Evolutionary conservation across 441 rosid species (phyloP).

Genomic region (Populus hybrid): DNA sequence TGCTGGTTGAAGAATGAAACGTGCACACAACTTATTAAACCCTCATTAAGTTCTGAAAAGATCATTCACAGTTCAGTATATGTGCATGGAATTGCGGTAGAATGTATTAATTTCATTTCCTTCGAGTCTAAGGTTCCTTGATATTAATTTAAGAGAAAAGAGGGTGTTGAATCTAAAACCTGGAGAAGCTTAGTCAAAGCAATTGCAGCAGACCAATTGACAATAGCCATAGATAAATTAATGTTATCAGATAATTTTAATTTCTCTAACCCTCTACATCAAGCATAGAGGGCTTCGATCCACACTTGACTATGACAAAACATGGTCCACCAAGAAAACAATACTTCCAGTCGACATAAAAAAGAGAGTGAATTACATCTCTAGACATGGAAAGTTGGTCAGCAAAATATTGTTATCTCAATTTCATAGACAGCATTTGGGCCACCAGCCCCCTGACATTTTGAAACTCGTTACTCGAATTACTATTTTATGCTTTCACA

Average conservation of each 20-base stretch:
- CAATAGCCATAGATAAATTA: no score
- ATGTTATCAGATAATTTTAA: no score
- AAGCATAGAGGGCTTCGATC: slow-evolving; percentile 8
- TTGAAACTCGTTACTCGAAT: no score
- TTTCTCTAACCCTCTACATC: not conserved
- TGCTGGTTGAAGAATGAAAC: not conserved
- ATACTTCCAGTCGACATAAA: not conserved
- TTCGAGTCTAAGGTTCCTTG: no score
- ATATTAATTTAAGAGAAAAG: no score
- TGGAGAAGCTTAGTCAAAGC: no score
- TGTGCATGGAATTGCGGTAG: not conserved
- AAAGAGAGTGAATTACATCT: no score
- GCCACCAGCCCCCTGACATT: not conserved
- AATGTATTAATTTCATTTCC: not conserved
- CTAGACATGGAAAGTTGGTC: not conserved
- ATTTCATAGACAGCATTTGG: not conserved
- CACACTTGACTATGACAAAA: slow-evolving; percentile 1
- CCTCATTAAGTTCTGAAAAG: not conserved
- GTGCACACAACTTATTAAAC: not conserved
- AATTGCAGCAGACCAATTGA: not conserved
- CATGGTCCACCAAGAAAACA: slow-evolving; percentile 7
- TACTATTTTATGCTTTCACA: no score
- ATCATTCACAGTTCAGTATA: not conserved
- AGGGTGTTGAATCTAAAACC: no score
- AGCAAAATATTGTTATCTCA: slow-evolving; percentile 14